Conservation (phyloP, 306 rosid species). For the Quercus wislizeni region DNA sequence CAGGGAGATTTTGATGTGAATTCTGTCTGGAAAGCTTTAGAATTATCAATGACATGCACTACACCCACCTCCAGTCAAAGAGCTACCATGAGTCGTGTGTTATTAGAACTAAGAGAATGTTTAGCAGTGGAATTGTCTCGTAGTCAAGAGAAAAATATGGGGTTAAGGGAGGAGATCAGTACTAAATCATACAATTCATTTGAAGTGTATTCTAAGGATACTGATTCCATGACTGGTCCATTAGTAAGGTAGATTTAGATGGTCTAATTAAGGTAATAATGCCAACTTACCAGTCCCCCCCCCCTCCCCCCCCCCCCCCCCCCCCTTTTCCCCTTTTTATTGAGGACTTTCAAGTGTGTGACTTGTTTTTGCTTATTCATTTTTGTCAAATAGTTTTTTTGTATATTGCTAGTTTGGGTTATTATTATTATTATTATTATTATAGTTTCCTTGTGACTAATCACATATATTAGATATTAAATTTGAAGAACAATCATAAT, state of each 20-base stretch:
- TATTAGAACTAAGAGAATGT: conserved; percentile 51
- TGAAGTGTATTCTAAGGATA: too few relatives aligned
- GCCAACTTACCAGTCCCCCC: too few relatives aligned
- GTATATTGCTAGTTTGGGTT: too few relatives aligned
- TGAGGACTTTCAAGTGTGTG: too few relatives aligned
- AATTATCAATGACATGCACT: conserved; percentile 53
- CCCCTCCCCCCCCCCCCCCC: rapidly evolving
- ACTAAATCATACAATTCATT: background rate
- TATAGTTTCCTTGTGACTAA: too few relatives aligned
- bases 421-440: too few relatives aligned
- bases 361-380: too few relatives aligned
- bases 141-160: conserved; percentile 20
- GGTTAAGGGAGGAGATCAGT: conserved; percentile 13
- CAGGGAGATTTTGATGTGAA: conserved; percentile 35
- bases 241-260: too few relatives aligned
- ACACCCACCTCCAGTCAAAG: conserved; percentile 45
- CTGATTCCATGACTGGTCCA: background rate
- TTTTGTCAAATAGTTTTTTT: too few relatives aligned
- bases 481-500: too few relatives aligned
- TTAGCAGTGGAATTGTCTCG: conserved; percentile 31
- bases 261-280: too few relatives aligned
- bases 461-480: too few relatives aligned
- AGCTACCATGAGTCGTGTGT: conserved; percentile 45
- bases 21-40: conserved; percentile 39
- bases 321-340: rapidly evolving